Evolutionary conservation across 2,329 filamentous ascomycete species (phyloP).

Genomic region (Cladophialophora carrionii): DNA sequence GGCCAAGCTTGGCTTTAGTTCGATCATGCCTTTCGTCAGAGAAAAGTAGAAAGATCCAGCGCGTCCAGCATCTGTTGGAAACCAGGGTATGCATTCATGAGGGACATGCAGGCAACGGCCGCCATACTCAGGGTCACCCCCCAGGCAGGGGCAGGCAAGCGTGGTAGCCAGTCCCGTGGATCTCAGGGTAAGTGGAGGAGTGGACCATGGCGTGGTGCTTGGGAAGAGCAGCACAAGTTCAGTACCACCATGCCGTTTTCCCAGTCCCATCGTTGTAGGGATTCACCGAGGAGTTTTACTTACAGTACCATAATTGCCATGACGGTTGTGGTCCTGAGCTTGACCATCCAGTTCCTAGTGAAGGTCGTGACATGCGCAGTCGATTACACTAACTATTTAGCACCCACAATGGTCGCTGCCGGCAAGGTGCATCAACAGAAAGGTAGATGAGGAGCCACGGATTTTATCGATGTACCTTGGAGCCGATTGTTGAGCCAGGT

Average conservation of each 20-base stretch:
- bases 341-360: neutral
- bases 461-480: neutral
- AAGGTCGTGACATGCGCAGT: neutral
- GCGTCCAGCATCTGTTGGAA: neutral
- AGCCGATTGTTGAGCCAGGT: neutral
- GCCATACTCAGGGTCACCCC: neutral
- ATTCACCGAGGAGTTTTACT: neutral
- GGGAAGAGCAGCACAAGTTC: neutral
- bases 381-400: neutral
- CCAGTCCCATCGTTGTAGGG: too few species aligned
- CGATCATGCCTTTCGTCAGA: neutral
- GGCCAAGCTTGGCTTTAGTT: neutral
- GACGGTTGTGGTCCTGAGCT: neutral
- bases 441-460: neutral
- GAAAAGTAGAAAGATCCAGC: neutral
- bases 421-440: neutral
- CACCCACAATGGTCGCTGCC: neutral
- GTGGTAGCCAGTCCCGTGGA: neutral
- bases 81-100: neutral
- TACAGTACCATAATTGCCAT: neutral
- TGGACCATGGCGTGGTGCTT: neutral
- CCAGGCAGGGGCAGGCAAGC: neutral
- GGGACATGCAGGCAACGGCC: neutral
- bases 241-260: neutral
- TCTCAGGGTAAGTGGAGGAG: neutral